Conservation (phyloP, 1,284 basidiomycete genomes). For the Trametes pubescens region DNA sequence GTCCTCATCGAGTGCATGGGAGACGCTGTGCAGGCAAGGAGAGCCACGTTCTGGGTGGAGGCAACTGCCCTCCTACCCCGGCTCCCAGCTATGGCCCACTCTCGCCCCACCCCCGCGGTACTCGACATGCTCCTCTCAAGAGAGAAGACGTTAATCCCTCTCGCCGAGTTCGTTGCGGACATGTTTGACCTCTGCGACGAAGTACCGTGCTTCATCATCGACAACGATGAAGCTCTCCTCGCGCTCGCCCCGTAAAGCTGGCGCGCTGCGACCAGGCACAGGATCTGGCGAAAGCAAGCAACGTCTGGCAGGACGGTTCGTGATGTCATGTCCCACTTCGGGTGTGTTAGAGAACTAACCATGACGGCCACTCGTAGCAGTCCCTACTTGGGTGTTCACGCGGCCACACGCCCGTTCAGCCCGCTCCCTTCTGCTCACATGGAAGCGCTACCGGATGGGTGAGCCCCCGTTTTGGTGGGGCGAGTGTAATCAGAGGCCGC, state of each 20-base stretch:
- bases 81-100: too few relatives aligned
- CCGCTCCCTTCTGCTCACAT: background rate
- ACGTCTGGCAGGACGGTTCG: background rate
- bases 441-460: background rate
- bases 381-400: background rate
- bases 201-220: background rate
- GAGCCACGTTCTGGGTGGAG: too few relatives aligned
- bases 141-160: background rate
- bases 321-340: background rate
- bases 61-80: too few relatives aligned
- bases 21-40: too few relatives aligned
- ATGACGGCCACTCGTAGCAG: background rate
- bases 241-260: background rate
- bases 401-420: background rate
- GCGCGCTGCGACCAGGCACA: constrained; percentile 1
- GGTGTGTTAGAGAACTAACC: background rate
- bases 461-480: background rate
- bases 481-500: background rate
- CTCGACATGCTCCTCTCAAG: background rate
- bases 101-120: too few relatives aligned
- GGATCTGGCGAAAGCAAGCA: background rate
- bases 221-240: background rate
- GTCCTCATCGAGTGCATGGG: too few relatives aligned
- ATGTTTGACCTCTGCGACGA: background rate
- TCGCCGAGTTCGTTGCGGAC: background rate